A percentile compares a stretch with the other conserved stretches of the same genome.
Evolutionary conservation across 1,284 basidiomycete genomes (phyloP).

Genomic region (Pholiota adiposa): DNA sequence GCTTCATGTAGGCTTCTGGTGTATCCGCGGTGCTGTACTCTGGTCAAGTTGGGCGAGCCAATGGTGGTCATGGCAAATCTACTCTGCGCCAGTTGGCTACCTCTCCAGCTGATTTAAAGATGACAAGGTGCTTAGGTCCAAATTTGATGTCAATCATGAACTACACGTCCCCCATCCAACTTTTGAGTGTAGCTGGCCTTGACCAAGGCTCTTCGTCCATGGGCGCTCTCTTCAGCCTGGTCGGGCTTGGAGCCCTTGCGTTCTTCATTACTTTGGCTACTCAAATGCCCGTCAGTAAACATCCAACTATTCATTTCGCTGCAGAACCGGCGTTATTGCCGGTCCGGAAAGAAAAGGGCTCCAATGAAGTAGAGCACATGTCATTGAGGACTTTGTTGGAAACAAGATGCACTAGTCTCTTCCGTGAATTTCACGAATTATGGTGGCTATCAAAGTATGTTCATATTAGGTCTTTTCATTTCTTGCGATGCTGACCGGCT

Average conservation of each 20-base stretch:
- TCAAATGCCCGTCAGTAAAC: conserved; percentile 30
- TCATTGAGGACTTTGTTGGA: conserved; percentile 60
- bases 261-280: conserved; percentile 35
- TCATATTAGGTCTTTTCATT: conserved; percentile 1
- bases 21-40: neutral
- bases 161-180: neutral
- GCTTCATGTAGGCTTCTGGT: neutral
- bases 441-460: conserved; percentile 76
- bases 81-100: neutral
- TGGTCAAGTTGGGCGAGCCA: neutral
- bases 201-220: conserved; percentile 8
- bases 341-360: conserved; percentile 37
- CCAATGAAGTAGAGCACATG: conserved; percentile 36
- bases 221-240: conserved; percentile 24
- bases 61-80: neutral
- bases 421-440: conserved; percentile 55
- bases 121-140: neutral
- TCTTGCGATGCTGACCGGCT: conserved; percentile 4
- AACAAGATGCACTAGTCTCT: conserved; percentile 60
- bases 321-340: conserved; percentile 40
- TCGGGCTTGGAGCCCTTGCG: conserved; percentile 39
- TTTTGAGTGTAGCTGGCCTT: neutral
- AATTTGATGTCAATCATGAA: neutral
- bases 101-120: neutral
- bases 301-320: conserved; percentile 42